Evolutionary conservation across 2,329 filamentous ascomycete species (phyloP).

Genomic region (Claviceps sp.): DNA sequence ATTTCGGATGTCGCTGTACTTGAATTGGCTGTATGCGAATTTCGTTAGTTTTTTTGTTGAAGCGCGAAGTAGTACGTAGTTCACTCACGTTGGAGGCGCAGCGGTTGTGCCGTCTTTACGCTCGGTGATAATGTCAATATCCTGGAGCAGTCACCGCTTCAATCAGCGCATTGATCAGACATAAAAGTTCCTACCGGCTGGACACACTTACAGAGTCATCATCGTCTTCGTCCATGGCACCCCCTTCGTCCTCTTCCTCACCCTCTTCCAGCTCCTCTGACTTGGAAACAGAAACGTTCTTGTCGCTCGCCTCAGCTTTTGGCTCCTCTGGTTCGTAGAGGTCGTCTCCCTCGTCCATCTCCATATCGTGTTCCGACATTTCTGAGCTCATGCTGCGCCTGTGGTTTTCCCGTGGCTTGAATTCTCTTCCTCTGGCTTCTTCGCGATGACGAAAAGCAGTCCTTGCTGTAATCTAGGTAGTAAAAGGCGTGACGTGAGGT

Average conservation of each 20-base stretch:
- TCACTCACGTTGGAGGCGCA: conserved; percentile 41
- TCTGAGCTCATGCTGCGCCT: conserved; percentile 2
- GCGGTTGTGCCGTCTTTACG: conserved; percentile 50
- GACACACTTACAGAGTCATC: conserved; percentile 26
- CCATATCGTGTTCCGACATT: conserved; percentile 31
- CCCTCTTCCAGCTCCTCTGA: conserved; percentile 48
- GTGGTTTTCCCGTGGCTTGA: neutral
- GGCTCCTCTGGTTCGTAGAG: conserved; percentile 51
- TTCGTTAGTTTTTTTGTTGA: neutral
- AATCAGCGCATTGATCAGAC: neutral
- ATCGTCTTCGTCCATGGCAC: conserved; percentile 46
- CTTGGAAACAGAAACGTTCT: conserved; percentile 19
- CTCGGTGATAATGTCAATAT: conserved; percentile 56
- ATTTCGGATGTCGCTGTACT: conserved; percentile 52
- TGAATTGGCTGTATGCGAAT: conserved; percentile 34
- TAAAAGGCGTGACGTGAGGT: neutral
- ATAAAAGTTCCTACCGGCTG: too few species aligned
- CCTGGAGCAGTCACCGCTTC: conserved; percentile 23
- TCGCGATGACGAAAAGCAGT: neutral
- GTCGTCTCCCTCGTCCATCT: conserved; percentile 55
- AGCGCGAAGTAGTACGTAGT: too few species aligned
- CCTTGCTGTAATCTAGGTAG: neutral
- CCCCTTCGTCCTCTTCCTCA: conserved; percentile 49
- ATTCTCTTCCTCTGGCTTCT: neutral
- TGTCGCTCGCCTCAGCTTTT: conserved; percentile 20